phyloP scores from a whole-genome alignment of 1,284 basidiomycete genomes.

The Austroboletus niveus region DNA sequence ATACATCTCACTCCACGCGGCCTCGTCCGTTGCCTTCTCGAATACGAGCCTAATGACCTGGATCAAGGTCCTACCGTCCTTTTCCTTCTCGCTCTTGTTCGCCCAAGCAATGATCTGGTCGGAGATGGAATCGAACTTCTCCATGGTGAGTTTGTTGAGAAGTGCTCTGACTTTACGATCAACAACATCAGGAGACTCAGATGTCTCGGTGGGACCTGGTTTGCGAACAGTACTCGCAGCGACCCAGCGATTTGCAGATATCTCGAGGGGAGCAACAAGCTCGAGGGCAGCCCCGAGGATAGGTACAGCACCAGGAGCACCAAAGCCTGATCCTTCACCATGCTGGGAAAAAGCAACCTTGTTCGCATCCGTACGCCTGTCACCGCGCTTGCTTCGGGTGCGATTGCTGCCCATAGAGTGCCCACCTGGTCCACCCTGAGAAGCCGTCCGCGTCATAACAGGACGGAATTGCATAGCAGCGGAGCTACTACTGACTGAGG shows the following conservation, averaged over 20 bases:
- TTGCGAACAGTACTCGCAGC: constrained; percentile 35
- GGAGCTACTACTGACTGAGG: constrained; percentile 45
- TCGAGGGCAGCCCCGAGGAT: constrained; percentile 39
- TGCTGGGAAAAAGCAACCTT: constrained; percentile 34
- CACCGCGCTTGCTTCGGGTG: constrained; percentile 71
- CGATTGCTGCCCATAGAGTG: constrained; percentile 53
- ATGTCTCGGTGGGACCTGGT: constrained; percentile 39
- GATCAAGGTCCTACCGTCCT: constrained; percentile 90
- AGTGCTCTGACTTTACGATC: constrained; percentile 92
- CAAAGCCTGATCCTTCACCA: constrained; percentile 33
- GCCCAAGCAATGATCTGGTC: constrained; percentile 93
- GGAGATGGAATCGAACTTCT: constrained; percentile 95
- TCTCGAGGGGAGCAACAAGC: constrained; percentile 74
- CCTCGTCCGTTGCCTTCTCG: constrained; percentile 96
- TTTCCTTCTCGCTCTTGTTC: constrained; percentile 91
- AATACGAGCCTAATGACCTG: constrained; percentile 96
- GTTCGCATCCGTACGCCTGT: constrained; percentile 52
- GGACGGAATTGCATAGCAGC: constrained; percentile 49
- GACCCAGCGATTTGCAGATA: constrained; percentile 84
- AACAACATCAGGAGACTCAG: constrained; percentile 79
- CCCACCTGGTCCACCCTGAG: constrained; percentile 64
- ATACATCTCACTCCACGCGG: constrained; percentile 96
- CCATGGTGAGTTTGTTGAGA: constrained; percentile 96
- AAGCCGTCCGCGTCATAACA: constrained; percentile 71
- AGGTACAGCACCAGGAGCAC: constrained; percentile 9